Evolutionary conservation across 164 flowering plant genomes (phyloP).

Genomic region (Kingdonia uniflora): DNA sequence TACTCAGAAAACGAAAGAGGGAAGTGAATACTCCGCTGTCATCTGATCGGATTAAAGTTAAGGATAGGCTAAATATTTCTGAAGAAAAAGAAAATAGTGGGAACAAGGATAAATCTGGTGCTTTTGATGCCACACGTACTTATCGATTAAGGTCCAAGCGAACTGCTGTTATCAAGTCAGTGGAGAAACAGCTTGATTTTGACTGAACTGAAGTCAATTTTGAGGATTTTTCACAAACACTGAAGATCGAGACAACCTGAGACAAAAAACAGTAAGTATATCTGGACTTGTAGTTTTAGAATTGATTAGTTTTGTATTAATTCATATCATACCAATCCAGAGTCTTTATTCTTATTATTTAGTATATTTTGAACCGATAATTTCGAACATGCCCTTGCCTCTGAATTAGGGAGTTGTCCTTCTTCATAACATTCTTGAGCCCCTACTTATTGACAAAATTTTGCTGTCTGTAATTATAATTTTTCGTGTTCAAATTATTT

Average conservation of each 20-base stretch:
- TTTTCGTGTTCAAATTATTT: too few relatives aligned
- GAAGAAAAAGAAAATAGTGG: conserved; percentile 18
- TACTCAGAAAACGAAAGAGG: conserved; percentile 65
- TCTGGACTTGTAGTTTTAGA: neutral
- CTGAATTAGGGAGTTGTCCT: too few relatives aligned
- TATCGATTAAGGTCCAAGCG: conserved; percentile 63
- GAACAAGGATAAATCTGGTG: conserved; percentile 11
- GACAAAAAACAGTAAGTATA: conserved; percentile 14
- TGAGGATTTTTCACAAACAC: conserved; percentile 20
- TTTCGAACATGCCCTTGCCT: too few relatives aligned
- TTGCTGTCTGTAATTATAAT: too few relatives aligned
- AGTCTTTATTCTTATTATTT: neutral
- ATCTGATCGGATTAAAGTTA: conserved; percentile 9
- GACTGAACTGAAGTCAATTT: conserved; percentile 28
- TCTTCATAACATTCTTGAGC: too few relatives aligned
- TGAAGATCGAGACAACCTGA: conserved; percentile 30
- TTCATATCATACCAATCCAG: neutral
- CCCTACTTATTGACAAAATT: too few relatives aligned
- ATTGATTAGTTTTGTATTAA: neutral
- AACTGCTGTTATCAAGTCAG: conserved; percentile 55
- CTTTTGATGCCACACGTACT: conserved; percentile 73
- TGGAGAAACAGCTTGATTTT: conserved; percentile 77
- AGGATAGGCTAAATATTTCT: conserved; percentile 12
- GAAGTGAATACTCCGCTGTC: conserved; percentile 15
- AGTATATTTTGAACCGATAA: neutral